These are phyloP conservation scores for Geranium brycei DNA, from an alignment of 345 rosid genomes.

Conservation along the genomic window DNA sequence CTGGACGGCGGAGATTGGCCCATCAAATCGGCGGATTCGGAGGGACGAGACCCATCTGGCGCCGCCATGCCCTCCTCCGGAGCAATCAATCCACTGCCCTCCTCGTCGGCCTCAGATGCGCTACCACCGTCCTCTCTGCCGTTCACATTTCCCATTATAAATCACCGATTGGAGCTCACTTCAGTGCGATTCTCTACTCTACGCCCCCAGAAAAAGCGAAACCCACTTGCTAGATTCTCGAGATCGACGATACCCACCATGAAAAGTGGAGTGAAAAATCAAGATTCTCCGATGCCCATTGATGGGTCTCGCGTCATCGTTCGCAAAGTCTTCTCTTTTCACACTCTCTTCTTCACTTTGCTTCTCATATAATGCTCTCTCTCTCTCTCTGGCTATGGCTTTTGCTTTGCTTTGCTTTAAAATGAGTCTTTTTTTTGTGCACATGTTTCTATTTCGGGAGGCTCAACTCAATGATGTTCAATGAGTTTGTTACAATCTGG, in stretches of 20 bases:
- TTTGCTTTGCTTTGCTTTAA: background rate
- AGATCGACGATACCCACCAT: background rate
- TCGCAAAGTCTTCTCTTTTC: background rate
- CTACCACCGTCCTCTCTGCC: conserved; percentile 69
- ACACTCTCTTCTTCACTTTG: background rate
- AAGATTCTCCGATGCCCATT: conserved; percentile 13
- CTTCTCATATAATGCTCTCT: background rate
- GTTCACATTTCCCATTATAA: conserved; percentile 80
- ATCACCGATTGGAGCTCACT: background rate
- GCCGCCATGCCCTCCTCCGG: conserved; percentile 29
- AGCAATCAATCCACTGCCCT: conserved; percentile 12
- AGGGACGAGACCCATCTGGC: conserved; percentile 20
- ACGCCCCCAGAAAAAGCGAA: conserved; percentile 11
- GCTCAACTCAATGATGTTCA: too few relatives aligned
- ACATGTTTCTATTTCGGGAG: too few relatives aligned
- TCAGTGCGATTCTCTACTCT: conserved; percentile 13
- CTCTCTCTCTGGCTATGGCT: background rate
- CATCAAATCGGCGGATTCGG: conserved; percentile 36
- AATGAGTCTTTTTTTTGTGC: background rate
- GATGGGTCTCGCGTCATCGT: conserved; percentile 3
- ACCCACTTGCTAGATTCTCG: background rate
- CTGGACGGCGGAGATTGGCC: conserved; percentile 93
- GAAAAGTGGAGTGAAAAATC: background rate
- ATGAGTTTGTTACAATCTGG: too few relatives aligned
- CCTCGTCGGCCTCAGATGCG: conserved; percentile 47